Percentiles rank a stretch among this genome's conserved stretches.
Evolutionary conservation across 495 filamentous ascomycete species (phyloP).

Genomic region (Penicillium roqueforti): DNA sequence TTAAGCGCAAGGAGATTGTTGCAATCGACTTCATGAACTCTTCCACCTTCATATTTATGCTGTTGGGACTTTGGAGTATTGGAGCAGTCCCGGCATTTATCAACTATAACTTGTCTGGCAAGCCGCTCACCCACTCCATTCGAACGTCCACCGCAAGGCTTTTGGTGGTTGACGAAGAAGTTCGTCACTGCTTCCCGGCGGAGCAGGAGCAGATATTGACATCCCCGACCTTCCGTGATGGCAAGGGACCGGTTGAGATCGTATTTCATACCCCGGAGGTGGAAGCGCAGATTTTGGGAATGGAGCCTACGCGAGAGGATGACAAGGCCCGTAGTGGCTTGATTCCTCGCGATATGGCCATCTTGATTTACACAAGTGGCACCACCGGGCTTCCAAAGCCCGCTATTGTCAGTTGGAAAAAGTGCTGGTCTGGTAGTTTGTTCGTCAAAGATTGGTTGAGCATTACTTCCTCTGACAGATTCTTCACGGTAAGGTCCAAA

Average conservation of each 20-base stretch:
- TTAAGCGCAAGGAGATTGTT: conserved; percentile 76
- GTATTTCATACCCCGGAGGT: conserved; percentile 59
- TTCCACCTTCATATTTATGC: conserved; percentile 75
- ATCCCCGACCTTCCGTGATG: conserved; percentile 41
- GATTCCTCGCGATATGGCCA: conserved; percentile 55
- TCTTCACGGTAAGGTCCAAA: conserved; percentile 64
- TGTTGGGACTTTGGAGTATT: conserved; percentile 81
- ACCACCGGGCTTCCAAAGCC: conserved; percentile 92
- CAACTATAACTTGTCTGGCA: conserved; percentile 83
- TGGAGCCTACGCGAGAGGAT: conserved; percentile 56
- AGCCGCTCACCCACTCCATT: conserved; percentile 76
- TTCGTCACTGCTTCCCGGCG: conserved; percentile 48
- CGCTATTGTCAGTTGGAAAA: conserved; percentile 78
- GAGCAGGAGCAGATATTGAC: conserved; percentile 44
- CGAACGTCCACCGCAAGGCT: conserved; percentile 64
- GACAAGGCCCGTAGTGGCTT: conserved; percentile 55
- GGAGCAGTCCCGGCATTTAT: conserved; percentile 89
- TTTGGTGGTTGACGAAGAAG: conserved; percentile 69
- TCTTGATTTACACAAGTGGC: conserved; percentile 82
- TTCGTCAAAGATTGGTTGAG: conserved; percentile 57
- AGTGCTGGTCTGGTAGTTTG: conserved; percentile 49
- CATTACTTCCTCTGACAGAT: conserved; percentile 57
- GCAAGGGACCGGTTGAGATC: conserved; percentile 53
- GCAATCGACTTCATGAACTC: conserved; percentile 88
- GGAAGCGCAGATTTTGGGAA: conserved; percentile 56